phyloP scores from a whole-genome alignment of 345 rosid species.

The Populus deltoides region DNA sequence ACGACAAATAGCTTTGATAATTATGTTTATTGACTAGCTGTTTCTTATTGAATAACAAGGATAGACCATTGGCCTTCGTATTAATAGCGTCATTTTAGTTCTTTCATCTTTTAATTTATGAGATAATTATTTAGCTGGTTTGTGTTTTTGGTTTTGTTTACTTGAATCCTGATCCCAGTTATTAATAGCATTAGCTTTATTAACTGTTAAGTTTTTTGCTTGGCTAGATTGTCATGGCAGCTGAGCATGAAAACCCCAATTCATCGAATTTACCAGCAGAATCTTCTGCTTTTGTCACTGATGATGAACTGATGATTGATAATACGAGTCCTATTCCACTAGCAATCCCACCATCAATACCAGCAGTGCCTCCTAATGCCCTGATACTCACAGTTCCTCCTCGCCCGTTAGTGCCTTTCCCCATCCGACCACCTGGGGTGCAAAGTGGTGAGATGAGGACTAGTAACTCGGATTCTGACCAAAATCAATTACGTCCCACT shows the following conservation, averaged over 20 bases:
- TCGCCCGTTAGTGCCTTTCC: slow-evolving; percentile 55
- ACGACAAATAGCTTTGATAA: too few relatives aligned
- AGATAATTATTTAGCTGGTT: neutral
- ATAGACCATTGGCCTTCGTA: neutral
- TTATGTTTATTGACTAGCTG: neutral
- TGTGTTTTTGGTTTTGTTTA: neutral
- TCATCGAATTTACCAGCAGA: slow-evolving; percentile 32
- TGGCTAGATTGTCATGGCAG: slow-evolving; percentile 48
- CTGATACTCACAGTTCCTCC: slow-evolving; percentile 51
- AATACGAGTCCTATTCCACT: slow-evolving; percentile 33
- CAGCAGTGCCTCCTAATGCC: slow-evolving; percentile 51
- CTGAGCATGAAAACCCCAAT: slow-evolving; percentile 47
- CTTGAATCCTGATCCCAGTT: neutral
- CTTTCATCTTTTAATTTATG: too few relatives aligned
- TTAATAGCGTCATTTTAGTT: neutral
- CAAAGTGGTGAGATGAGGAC: slow-evolving; percentile 57
- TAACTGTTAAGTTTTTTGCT: neutral
- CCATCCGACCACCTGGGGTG: slow-evolving; percentile 43
- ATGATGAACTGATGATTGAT: slow-evolving; percentile 35
- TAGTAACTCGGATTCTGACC: slow-evolving; percentile 58
- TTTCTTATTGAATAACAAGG: neutral
- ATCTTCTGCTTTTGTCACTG: slow-evolving; percentile 32
- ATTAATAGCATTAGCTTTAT: neutral
- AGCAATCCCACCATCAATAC: slow-evolving; percentile 25
- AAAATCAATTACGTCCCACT: slow-evolving; percentile 35